A percentile compares a stretch with the other conserved stretches of the same genome.
Conservation (phyloP, 148 eudicot genomes). For the Dianthus caryophyllus region DNA sequence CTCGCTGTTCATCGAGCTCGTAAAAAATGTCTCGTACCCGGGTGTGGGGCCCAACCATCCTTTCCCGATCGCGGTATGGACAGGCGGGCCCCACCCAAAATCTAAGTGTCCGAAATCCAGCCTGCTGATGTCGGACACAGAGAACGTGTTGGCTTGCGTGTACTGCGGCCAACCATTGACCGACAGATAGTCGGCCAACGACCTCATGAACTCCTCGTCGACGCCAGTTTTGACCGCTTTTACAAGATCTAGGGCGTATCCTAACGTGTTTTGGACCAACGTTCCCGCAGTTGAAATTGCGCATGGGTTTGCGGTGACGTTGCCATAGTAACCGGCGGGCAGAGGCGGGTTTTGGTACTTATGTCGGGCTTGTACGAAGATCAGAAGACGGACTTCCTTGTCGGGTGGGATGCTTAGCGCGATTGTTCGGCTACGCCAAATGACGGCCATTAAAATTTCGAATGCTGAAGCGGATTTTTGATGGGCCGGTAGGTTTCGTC, state of each 20-base stretch:
- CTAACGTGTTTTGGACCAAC: not conserved
- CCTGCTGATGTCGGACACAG: not conserved
- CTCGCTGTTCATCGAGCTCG: not conserved
- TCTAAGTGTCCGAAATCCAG: not conserved
- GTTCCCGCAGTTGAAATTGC: not conserved
- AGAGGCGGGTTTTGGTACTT: not conserved
- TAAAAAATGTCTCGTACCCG: not conserved
- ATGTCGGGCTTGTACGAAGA: not conserved
- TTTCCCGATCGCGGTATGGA: not conserved
- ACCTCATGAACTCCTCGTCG: not conserved
- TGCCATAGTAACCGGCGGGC: not conserved
- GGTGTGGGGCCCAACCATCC: not conserved
- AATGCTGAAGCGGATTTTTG: not conserved
- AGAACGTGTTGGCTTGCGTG: not conserved
- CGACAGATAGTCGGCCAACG: not conserved
- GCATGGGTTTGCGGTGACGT: not conserved
- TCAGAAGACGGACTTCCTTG: not conserved
- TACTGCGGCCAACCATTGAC: not conserved
- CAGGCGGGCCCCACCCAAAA: not conserved
- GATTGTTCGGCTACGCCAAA: not conserved
- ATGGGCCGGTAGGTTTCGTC: not conserved
- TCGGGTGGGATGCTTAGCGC: not conserved
- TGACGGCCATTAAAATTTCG: not conserved
- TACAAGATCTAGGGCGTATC: not conserved
- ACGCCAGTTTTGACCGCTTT: not conserved